These are phyloP conservation scores for Umbelopsis vinacea DNA, from an alignment of 192 early-diverging fungal genomes.

Conservation along the genomic window DNA sequence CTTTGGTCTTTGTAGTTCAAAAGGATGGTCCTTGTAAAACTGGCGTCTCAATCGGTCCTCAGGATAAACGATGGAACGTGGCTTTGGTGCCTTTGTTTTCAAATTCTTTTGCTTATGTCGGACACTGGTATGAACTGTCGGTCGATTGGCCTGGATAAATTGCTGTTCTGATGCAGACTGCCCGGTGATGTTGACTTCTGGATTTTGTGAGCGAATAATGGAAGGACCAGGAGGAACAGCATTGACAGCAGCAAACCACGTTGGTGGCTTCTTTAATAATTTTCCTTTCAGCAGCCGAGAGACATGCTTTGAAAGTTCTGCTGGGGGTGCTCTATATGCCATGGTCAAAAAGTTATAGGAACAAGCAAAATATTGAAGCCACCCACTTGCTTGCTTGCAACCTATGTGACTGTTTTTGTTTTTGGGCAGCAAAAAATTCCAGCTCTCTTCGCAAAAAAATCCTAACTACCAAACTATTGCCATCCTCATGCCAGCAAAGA, in stretches of 20 bases:
- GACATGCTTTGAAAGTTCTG: slow-evolving; percentile 55
- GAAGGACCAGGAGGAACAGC: slow-evolving; percentile 57
- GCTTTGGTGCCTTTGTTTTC: slow-evolving; percentile 61
- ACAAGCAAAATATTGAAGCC: slow-evolving; percentile 15
- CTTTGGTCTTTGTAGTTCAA: slow-evolving; percentile 77
- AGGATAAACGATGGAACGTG: slow-evolving; percentile 81
- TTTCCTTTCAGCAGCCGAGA: slow-evolving; percentile 56
- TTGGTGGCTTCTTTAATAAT: slow-evolving; percentile 54
- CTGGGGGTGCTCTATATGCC: slow-evolving; percentile 43
- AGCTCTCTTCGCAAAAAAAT: background rate
- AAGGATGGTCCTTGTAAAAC: slow-evolving; percentile 95
- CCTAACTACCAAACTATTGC: background rate
- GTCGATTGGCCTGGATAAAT: background rate
- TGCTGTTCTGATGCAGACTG: slow-evolving; percentile 17
- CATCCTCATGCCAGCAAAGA: slow-evolving; percentile 24
- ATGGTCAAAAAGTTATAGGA: slow-evolving; percentile 24
- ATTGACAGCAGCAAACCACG: slow-evolving; percentile 56
- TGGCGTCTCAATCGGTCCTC: slow-evolving; percentile 84
- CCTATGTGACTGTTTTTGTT: background rate
- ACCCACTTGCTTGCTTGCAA: background rate
- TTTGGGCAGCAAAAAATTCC: background rate
- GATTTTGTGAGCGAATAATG: slow-evolving; percentile 50
- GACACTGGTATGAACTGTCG: background rate
- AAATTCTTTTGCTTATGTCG: slow-evolving; percentile 58
- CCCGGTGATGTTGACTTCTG: slow-evolving; percentile 24